These are phyloP conservation scores for Trichocladium uniseriatum DNA, from an alignment of 495 filamentous ascomycete species.

Conservation along the genomic window DNA sequence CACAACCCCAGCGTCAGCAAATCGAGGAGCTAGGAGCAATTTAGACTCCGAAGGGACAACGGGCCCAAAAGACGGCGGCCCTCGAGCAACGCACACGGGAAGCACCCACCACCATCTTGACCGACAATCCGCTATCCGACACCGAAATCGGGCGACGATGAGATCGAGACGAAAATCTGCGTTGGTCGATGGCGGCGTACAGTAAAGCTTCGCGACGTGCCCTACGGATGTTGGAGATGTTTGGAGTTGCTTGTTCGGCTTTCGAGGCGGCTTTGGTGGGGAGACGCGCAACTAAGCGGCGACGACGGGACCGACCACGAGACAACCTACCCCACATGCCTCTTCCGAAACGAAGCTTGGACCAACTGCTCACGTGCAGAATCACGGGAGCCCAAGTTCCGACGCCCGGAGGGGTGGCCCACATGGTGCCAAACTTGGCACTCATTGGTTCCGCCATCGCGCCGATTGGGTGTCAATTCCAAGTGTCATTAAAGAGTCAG, in stretches of 20 bases:
- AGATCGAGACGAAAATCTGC: neutral
- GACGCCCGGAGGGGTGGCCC: neutral
- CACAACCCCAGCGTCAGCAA: constrained; percentile 52
- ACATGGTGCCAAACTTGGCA: neutral
- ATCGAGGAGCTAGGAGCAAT: constrained; percentile 45
- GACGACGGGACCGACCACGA: neutral
- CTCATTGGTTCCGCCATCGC: neutral
- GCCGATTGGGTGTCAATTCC: neutral
- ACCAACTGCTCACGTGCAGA: constrained; percentile 1
- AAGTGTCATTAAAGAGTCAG: neutral
- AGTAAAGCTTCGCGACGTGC: constrained; percentile 1
- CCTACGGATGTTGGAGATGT: neutral
- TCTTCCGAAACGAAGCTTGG: neutral
- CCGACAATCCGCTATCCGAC: constrained; percentile 3
- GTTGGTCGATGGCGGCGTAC: neutral
- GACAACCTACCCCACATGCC: neutral
- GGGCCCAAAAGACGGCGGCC: constrained; percentile 3
- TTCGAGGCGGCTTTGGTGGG: neutral
- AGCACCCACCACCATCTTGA: constrained; percentile 39
- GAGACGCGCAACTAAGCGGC: neutral
- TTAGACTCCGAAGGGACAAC: constrained; percentile 26
- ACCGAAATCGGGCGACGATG: neutral
- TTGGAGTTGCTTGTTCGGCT: neutral
- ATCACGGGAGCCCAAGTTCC: neutral
- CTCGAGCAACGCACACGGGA: constrained; percentile 6